phyloP scores from a whole-genome alignment of 1,284 basidiomycete species.

The Moesziomyces globuligerus region DNA sequence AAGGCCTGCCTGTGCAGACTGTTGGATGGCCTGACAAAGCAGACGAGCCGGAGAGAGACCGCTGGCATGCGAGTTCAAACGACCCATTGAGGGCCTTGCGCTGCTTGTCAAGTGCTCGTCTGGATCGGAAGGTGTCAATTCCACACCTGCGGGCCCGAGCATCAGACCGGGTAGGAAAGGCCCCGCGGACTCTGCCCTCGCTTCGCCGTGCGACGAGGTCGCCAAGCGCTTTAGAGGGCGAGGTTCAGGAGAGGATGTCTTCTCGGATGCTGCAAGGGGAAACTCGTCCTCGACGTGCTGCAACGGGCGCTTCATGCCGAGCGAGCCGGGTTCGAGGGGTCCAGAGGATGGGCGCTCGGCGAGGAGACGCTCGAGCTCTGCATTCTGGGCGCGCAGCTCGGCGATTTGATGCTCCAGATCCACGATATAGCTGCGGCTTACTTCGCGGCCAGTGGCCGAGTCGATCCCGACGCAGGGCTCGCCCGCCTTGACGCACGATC shows the following conservation, averaged over 20 bases:
- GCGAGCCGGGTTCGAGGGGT: constrained; percentile 4
- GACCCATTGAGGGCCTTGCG: constrained; percentile 21
- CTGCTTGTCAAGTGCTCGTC: neutral
- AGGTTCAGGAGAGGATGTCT: constrained; percentile 11
- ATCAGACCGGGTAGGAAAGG: constrained; percentile 24
- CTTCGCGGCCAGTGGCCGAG: constrained; percentile 46
- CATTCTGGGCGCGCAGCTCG: constrained; percentile 37
- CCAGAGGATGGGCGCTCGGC: constrained; percentile 9
- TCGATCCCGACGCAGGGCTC: constrained; percentile 49
- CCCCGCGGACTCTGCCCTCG: neutral
- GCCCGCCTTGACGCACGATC: constrained; percentile 48
- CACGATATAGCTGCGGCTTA: constrained; percentile 47
- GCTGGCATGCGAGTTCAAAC: constrained; percentile 40
- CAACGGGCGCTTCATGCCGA: constrained; percentile 27
- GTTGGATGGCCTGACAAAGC: constrained; percentile 48
- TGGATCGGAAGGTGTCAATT: constrained; percentile 9
- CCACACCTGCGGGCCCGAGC: constrained; percentile 34
- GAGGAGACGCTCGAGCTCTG: constrained; percentile 31
- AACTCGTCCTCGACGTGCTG: constrained; percentile 35
- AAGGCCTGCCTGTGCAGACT: constrained; percentile 42
- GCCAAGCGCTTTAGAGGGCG: constrained; percentile 25
- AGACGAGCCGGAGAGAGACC: constrained; percentile 45
- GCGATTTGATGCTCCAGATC: constrained; percentile 44
- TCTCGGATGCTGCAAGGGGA: constrained; percentile 21
- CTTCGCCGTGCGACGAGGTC: constrained; percentile 11